Conservation (phyloP, 1,139 yeast genomes). For the Sugiyamaella castrensis region DNA sequence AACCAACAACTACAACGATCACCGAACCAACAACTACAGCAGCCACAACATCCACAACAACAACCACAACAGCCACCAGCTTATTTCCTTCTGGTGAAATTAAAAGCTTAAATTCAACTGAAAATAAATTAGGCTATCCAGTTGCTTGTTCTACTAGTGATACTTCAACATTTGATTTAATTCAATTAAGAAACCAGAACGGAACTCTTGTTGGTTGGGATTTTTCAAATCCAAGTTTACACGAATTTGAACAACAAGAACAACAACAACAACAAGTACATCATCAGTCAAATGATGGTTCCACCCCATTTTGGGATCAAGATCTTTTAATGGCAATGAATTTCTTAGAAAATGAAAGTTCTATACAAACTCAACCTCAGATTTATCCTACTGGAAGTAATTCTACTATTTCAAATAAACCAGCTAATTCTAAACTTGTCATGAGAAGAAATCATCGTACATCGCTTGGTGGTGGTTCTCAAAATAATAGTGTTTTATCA, state of each 20-base stretch:
- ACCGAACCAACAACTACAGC: too few species aligned
- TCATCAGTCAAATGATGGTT: neutral
- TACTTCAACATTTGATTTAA: constrained; percentile 23
- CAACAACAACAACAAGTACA: neutral
- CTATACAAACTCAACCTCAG: neutral
- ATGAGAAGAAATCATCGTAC: constrained; percentile 8
- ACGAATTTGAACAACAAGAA: neutral
- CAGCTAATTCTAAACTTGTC: constrained; percentile 3
- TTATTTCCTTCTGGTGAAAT: constrained; percentile 15
- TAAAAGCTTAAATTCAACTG: constrained; percentile 12
- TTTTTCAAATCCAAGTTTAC: constrained; percentile 2
- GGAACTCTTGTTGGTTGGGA: constrained; percentile 28
- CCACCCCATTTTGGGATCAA: neutral
- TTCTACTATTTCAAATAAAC: neutral
- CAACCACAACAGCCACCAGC: constrained; percentile 1
- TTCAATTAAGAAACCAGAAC: constrained; percentile 26
- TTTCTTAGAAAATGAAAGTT: neutral
- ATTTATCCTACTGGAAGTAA: neutral
- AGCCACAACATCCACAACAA: constrained; percentile 7
- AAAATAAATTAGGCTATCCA: constrained; percentile 21
- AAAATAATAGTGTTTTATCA: neutral
- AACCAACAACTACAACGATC: constrained; percentile 1
- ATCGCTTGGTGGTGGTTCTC: neutral
- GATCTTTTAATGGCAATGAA: neutral
- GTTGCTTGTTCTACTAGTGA: constrained; percentile 31